Evolutionary conservation across 2,329 filamentous ascomycete species (phyloP).

Genomic region (Endocalyx cinctus): DNA sequence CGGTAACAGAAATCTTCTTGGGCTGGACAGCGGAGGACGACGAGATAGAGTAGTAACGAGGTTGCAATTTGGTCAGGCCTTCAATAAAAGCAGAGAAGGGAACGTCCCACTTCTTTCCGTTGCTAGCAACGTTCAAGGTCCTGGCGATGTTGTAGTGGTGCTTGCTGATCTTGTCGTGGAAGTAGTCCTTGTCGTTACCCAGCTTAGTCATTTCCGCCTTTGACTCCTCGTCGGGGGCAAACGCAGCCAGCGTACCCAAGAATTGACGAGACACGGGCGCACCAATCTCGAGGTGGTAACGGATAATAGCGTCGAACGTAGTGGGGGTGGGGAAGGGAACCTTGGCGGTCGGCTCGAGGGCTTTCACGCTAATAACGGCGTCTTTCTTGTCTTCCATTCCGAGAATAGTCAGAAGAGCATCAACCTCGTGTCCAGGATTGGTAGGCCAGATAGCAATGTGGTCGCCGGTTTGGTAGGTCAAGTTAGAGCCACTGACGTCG

Average conservation of each 20-base stretch:
- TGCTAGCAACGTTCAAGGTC: conserved; percentile 68
- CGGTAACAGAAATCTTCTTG: conserved; percentile 91
- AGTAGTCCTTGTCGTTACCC: conserved; percentile 91
- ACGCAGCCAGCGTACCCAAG: conserved; percentile 78
- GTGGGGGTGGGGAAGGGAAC: conserved; percentile 96
- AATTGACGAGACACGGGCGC: conserved; percentile 96
- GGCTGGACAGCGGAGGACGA: conserved; percentile 93
- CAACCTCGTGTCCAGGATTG: conserved; percentile 87
- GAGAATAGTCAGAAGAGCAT: conserved; percentile 78
- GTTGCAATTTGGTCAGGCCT: conserved; percentile 89
- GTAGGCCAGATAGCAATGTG: conserved; percentile 97
- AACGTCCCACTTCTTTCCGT: conserved; percentile 75
- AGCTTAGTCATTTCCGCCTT: conserved; percentile 87
- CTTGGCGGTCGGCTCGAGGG: conserved; percentile 90
- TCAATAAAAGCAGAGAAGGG: conserved; percentile 96
- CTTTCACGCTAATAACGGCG: conserved; percentile 81
- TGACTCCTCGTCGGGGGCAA: conserved; percentile 77
- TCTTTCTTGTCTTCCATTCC: conserved; percentile 73
- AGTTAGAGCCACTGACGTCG: conserved; percentile 81
- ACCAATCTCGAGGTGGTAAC: conserved; percentile 96
- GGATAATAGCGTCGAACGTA: conserved; percentile 86
- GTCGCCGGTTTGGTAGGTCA: conserved; percentile 93
- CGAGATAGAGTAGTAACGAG: conserved; percentile 98
- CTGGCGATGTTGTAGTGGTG: conserved; percentile 88
- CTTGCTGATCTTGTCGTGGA: conserved; percentile 76